Conservation (phyloP, 768 basidiomycete species). For the Crassisporium funariophilum region DNA sequence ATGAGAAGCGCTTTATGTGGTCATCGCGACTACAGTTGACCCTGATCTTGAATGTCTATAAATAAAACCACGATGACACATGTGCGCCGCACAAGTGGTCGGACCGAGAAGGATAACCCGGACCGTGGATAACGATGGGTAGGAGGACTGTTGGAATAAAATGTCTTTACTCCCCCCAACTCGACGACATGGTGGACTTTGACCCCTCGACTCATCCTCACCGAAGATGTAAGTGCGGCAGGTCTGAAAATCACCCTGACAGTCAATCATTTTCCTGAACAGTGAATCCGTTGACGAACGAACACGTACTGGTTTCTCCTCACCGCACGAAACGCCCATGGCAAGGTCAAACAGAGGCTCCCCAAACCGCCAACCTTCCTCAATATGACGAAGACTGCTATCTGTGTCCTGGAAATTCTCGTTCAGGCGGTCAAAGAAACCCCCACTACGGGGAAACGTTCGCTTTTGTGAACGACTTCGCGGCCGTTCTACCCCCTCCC, state of each 20-base stretch:
- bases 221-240: slow-evolving; percentile 30
- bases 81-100: no score
- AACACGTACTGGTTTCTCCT: slow-evolving; percentile 82
- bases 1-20: no score
- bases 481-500: slow-evolving; percentile 72
- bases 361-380: slow-evolving; percentile 54
- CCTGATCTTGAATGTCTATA: no score
- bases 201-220: slow-evolving; percentile 68
- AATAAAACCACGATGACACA: no score
- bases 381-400: slow-evolving; percentile 76
- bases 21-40: no score
- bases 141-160: no score
- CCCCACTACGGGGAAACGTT: slow-evolving; percentile 66
- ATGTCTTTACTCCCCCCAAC: no score
- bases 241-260: neutral
- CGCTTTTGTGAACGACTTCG: slow-evolving; percentile 81
- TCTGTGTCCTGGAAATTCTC: slow-evolving; percentile 83
- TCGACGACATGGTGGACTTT: no score
- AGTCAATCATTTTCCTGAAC: slow-evolving; percentile 11
- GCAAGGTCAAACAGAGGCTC: slow-evolving; percentile 82
- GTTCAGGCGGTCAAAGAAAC: slow-evolving; percentile 73
- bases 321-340: slow-evolving; percentile 91
- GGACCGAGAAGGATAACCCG: no score
- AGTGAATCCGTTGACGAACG: slow-evolving; percentile 83
- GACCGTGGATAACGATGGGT: no score